These are phyloP conservation scores for Wickerhamiella azyma DNA, from an alignment of 805 yeast genomes.

Conservation along the genomic window DNA sequence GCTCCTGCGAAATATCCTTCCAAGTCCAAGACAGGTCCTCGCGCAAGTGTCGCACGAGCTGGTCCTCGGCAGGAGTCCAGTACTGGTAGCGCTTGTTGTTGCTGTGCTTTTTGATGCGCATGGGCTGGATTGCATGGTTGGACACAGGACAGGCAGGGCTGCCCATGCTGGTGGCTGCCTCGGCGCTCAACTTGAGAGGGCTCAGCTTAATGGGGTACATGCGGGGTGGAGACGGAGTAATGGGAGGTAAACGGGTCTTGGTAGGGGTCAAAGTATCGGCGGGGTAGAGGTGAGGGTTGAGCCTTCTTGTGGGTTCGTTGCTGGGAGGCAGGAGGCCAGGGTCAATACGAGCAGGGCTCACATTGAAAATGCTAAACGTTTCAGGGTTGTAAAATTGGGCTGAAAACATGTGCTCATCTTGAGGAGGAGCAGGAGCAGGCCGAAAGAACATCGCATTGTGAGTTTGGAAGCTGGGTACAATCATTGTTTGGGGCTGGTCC, in stretches of 20 bases:
- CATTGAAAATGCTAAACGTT: not conserved
- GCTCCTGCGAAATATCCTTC: slow-evolving; percentile 25
- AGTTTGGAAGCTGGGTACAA: too few relatives aligned
- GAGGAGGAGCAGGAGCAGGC: not conserved
- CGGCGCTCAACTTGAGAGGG: too few relatives aligned
- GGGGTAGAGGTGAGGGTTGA: too few relatives aligned
- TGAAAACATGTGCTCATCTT: not conserved
- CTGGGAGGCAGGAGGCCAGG: not conserved
- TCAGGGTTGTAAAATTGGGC: not conserved
- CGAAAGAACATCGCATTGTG: not conserved
- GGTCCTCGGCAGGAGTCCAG: slow-evolving; percentile 5
- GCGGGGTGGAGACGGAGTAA: too few relatives aligned
- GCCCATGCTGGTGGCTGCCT: too few relatives aligned
- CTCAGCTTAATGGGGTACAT: too few relatives aligned
- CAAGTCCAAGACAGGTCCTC: slow-evolving; percentile 2
- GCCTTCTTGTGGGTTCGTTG: too few relatives aligned
- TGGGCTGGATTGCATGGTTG: too few relatives aligned
- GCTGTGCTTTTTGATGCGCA: not conserved
- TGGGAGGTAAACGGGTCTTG: too few relatives aligned
- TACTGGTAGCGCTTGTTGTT: slow-evolving; percentile 7
- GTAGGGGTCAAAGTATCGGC: too few relatives aligned
- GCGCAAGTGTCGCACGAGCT: not conserved
- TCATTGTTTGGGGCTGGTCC: not conserved
- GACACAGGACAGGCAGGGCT: too few relatives aligned
- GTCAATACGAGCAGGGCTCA: not conserved